These are phyloP conservation scores for Aaosphaeria pasadenensis DNA, from an alignment of 2,329 filamentous ascomycete genomes.

Conservation along the genomic window DNA sequence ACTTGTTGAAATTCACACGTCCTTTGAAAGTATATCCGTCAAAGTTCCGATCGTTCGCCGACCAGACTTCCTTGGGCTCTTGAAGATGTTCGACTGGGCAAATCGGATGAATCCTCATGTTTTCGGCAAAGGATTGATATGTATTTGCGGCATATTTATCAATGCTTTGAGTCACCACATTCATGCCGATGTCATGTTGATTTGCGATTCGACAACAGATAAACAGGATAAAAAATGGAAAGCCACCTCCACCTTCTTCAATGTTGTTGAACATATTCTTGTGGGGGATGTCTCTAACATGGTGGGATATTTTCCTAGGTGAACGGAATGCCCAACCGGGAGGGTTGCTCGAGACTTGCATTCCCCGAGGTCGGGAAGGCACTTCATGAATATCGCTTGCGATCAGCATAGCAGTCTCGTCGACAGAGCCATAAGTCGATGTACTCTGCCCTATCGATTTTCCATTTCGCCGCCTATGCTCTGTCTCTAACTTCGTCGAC, in stretches of 20 bases:
- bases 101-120: neutral
- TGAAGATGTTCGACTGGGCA: neutral
- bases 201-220: conserved; percentile 28
- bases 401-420: conserved; percentile 12
- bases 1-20: conserved; percentile 15
- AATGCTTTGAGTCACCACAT: conserved; percentile 13
- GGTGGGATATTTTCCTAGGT: conserved; percentile 13
- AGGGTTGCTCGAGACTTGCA: too few species aligned
- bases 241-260: conserved; percentile 1
- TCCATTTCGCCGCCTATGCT: conserved; percentile 5
- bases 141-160: neutral
- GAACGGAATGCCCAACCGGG: conserved; percentile 1
- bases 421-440: conserved; percentile 24
- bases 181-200: conserved; percentile 8
- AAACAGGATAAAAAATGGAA: conserved; percentile 32
- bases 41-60: conserved; percentile 14
- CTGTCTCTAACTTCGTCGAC: conserved; percentile 5
- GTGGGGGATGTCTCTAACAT: conserved; percentile 25
- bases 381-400: neutral
- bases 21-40: conserved; percentile 35
- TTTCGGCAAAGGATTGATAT: too few species aligned
- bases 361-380: too few species aligned
- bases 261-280: conserved; percentile 25
- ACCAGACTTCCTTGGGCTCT: conserved; percentile 23
- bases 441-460: conserved; percentile 13